phyloP scores from a whole-genome alignment of 78 protist species.

The Speleostelium caveatum region DNA sequence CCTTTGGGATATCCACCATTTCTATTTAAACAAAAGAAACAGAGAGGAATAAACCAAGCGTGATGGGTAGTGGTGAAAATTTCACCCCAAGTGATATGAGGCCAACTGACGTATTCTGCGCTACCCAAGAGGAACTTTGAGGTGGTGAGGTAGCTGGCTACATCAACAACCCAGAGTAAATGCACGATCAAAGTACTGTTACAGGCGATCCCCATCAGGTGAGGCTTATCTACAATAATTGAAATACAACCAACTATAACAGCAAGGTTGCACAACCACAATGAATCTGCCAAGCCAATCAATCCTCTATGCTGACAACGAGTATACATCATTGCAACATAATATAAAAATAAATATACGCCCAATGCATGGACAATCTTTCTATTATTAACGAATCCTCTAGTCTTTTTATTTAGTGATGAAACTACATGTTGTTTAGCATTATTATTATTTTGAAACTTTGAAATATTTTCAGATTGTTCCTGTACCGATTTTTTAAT shows the following conservation, averaged over 20 bases:
- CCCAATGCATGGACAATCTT: slow-evolving; percentile 1
- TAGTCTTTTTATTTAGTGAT: too few species aligned
- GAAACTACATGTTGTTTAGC: too few species aligned
- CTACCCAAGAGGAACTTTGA: slow-evolving; percentile 59
- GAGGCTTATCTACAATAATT: slow-evolving; percentile 18
- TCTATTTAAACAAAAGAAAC: slow-evolving; percentile 31
- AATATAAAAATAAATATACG: slow-evolving; percentile 25
- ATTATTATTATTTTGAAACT: too few species aligned
- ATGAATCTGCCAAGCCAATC: slow-evolving; percentile 60
- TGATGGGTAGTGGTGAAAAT: slow-evolving; percentile 64
- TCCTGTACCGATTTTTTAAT: too few species aligned
- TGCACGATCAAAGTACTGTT: slow-evolving; percentile 53
- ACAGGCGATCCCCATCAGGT: slow-evolving; percentile 12
- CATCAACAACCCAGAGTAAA: slow-evolving; percentile 59
- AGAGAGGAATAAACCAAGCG: slow-evolving; percentile 68
- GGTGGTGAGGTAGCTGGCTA: slow-evolving; percentile 7
- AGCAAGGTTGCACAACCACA: slow-evolving; percentile 64
- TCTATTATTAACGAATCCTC: slow-evolving; percentile 7
- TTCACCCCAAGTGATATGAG: slow-evolving; percentile 75
- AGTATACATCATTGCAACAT: slow-evolving; percentile 59
- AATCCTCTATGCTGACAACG: slow-evolving; percentile 46
- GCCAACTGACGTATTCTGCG: slow-evolving; percentile 57
- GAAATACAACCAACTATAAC: slow-evolving; percentile 30
- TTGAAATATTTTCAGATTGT: too few species aligned
- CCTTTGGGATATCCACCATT: slow-evolving; percentile 48